phyloP scores from a whole-genome alignment of 306 rosid genomes.

The Parietaria judaica region DNA sequence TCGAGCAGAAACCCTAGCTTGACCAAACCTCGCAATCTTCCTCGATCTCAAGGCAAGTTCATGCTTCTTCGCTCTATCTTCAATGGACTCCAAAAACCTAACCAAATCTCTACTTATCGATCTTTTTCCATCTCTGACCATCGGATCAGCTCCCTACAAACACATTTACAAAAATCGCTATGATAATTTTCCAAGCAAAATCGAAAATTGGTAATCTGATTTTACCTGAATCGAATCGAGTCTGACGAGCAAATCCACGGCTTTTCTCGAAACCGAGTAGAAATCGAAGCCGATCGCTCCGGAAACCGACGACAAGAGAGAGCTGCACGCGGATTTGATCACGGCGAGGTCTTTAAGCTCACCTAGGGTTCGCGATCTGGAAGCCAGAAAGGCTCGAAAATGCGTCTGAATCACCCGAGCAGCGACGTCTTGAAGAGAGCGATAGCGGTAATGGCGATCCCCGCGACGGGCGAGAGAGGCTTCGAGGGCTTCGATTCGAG shows the following conservation, averaged over 20 bases:
- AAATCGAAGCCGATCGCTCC: conserved; percentile 34
- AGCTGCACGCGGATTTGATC: conserved; percentile 47
- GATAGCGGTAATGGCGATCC: background rate
- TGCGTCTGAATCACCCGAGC: conserved; percentile 74
- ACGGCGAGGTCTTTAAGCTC: conserved; percentile 71
- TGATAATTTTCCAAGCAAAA: background rate
- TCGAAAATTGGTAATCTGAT: background rate
- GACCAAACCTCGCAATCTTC: conserved; percentile 37
- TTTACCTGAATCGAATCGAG: conserved; percentile 71
- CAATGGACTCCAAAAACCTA: conserved; percentile 59
- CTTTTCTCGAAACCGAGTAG: conserved; percentile 40
- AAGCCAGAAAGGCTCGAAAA: conserved; percentile 77
- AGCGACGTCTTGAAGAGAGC: conserved; percentile 57
- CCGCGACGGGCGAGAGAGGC: conserved; percentile 39
- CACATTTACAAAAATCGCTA: background rate
- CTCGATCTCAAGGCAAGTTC: conserved; percentile 25
- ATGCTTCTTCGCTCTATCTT: conserved; percentile 47
- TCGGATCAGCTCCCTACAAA: conserved; percentile 48
- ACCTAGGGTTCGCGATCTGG: conserved; percentile 75
- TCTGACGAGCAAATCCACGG: conserved; percentile 54
- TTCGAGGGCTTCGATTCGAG: conserved; percentile 81
- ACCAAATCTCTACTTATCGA: conserved; percentile 59
- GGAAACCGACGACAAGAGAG: conserved; percentile 49
- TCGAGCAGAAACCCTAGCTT: conserved; percentile 21
- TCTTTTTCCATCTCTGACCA: conserved; percentile 61